These are phyloP conservation scores for Ramalina intermedia DNA, from an alignment of 495 filamentous ascomycete genomes.

Conservation along the genomic window DNA sequence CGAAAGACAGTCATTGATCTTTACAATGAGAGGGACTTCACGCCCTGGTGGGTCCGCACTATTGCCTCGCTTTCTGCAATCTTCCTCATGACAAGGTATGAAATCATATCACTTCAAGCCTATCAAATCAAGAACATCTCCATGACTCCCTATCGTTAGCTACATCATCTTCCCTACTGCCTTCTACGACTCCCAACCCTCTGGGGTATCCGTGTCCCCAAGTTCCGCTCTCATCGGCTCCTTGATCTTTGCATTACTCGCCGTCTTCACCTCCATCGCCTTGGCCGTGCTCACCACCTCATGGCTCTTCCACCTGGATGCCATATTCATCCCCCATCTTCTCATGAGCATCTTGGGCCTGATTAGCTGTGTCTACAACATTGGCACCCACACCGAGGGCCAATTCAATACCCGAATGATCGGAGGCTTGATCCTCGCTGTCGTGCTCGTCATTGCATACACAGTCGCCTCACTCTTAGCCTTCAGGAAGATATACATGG, in stretches of 20 bases:
- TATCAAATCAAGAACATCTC: not conserved
- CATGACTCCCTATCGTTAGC: conserved; percentile 2
- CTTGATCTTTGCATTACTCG: conserved; percentile 9
- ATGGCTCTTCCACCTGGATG: conserved; percentile 15
- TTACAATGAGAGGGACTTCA: conserved; percentile 14
- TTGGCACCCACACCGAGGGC: conserved; percentile 2
- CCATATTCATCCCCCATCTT: conserved; percentile 14
- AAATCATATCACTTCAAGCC: not conserved
- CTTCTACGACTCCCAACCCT: not conserved
- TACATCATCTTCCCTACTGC: conserved; percentile 14
- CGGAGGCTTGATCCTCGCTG: conserved; percentile 7
- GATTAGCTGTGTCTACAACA: conserved; percentile 7
- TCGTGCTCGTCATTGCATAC: conserved; percentile 7
- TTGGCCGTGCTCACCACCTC: conserved; percentile 8
- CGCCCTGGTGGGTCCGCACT: conserved; percentile 13
- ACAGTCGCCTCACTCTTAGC: conserved; percentile 9
- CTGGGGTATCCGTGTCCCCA: not conserved
- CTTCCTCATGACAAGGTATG: conserved; percentile 14
- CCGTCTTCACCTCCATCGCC: conserved; percentile 7
- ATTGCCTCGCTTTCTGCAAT: conserved; percentile 11
- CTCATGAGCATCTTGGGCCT: conserved; percentile 13
- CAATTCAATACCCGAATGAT: conserved; percentile 1
- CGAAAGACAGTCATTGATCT: conserved; percentile 17
- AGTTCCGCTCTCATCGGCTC: conserved; percentile 2
- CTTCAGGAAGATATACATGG: conserved; percentile 13